These are phyloP conservation scores for Trichoderma afroharzianum DNA, from an alignment of 2,329 filamentous ascomycete genomes.

Conservation along the genomic window DNA sequence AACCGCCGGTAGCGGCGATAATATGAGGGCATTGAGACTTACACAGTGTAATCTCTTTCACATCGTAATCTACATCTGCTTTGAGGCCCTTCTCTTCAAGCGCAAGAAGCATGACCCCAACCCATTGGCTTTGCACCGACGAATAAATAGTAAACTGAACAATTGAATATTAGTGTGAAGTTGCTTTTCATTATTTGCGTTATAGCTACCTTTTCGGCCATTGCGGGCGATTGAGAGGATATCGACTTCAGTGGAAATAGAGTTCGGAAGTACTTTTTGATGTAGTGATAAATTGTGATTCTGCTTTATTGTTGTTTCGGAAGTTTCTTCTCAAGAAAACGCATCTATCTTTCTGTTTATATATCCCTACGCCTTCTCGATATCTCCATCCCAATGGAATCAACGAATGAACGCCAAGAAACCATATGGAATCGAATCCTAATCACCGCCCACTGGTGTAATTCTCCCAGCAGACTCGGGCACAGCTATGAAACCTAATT, in stretches of 20 bases:
- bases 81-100: slow-evolving; percentile 21
- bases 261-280: background rate
- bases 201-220: background rate
- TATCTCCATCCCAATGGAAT: background rate
- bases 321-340: background rate
- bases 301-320: background rate
- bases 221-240: background rate
- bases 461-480: background rate
- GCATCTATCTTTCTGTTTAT: background rate
- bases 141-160: slow-evolving; percentile 1
- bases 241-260: background rate
- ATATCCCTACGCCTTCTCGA: background rate
- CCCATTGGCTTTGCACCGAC: slow-evolving; percentile 22
- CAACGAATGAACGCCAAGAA: background rate
- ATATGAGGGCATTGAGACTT: background rate
- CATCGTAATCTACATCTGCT: slow-evolving; percentile 17
- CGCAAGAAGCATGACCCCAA: slow-evolving; percentile 20
- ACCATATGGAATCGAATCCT: background rate
- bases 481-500: background rate
- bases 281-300: background rate
- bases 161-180: background rate
- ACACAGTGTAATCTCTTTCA: slow-evolving; percentile 1
- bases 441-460: background rate
- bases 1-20: too few species aligned
- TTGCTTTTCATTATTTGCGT: background rate